A percentile compares a stretch with the other conserved stretches of the same genome.
Evolutionary conservation across 2,329 filamentous ascomycete genomes (phyloP).

Genomic region (Tolypocladium sp.): DNA sequence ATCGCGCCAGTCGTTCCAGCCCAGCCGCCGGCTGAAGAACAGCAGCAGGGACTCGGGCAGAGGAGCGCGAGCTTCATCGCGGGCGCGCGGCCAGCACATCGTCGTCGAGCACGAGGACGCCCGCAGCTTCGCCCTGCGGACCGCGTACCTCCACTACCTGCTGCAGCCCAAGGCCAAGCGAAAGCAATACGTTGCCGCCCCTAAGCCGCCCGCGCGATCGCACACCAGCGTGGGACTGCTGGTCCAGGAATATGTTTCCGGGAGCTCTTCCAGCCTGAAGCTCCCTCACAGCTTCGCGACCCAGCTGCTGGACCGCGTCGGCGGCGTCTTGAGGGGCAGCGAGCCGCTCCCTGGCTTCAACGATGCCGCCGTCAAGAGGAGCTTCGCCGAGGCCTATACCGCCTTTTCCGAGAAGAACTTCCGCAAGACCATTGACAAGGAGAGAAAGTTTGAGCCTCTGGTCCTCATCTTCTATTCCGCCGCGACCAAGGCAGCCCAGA

Average conservation of each 20-base stretch:
- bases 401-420: constrained; percentile 84
- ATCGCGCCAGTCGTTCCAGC: constrained; percentile 37
- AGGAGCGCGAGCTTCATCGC: constrained; percentile 32
- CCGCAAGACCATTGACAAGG: constrained; percentile 86
- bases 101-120: constrained; percentile 65
- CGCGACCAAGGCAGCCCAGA: constrained; percentile 76
- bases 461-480: constrained; percentile 95
- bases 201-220: constrained; percentile 49
- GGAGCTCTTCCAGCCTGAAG: constrained; percentile 41
- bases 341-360: constrained; percentile 83
- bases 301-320: constrained; percentile 61
- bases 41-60: constrained; percentile 33
- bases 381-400: constrained; percentile 90
- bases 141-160: constrained; percentile 86
- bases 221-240: constrained; percentile 76
- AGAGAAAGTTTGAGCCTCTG: constrained; percentile 83
- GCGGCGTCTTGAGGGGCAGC: constrained; percentile 69
- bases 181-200: constrained; percentile 70
- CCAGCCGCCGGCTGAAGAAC: constrained; percentile 33
- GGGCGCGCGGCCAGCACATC: constrained; percentile 29
- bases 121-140: constrained; percentile 82
- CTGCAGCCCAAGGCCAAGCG: constrained; percentile 84
- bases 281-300: constrained; percentile 46
- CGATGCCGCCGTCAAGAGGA: constrained; percentile 83
- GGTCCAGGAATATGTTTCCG: constrained; percentile 71